Conservation (phyloP, 331 rosid species). For the Stylosanthes scabra region DNA sequence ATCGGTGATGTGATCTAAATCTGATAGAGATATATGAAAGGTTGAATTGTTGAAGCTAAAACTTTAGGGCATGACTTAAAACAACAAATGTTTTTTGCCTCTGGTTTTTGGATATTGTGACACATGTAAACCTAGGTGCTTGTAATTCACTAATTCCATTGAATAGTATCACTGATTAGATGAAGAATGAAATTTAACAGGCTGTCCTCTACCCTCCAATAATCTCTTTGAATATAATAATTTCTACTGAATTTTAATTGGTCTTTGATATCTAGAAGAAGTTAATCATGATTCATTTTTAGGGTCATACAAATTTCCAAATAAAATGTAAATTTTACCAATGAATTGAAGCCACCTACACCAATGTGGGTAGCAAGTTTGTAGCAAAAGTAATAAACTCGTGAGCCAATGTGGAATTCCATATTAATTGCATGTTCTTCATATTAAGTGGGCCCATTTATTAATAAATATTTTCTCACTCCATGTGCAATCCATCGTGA, state of each 20-base stretch:
- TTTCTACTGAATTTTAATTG: not conserved
- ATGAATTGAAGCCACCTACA: slow-evolving; percentile 2
- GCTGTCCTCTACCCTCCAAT: not conserved
- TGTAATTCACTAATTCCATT: not conserved
- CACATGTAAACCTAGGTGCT: slow-evolving; percentile 3
- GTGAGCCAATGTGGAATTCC: slow-evolving; percentile 27
- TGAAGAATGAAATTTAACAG: not conserved
- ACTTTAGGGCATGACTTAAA: slow-evolving; percentile 34
- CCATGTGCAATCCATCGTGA: slow-evolving; percentile 42
- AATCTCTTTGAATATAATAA: slow-evolving; percentile 21
- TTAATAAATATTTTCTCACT: slow-evolving; percentile 4
- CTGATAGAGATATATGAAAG: not conserved
- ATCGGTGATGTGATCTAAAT: slow-evolving; percentile 13
- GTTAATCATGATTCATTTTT: not conserved
- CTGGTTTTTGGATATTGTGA: slow-evolving; percentile 14
- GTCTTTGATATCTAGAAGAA: slow-evolving; percentile 10
- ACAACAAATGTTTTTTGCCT: slow-evolving; percentile 14
- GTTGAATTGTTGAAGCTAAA: slow-evolving; percentile 37
- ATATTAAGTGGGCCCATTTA: slow-evolving; percentile 31
- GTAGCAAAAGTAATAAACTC: not conserved
- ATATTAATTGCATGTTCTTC: not conserved
- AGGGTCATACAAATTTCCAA: not conserved
- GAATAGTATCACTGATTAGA: not conserved
- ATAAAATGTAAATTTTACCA: not conserved
- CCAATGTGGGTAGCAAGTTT: too few relatives aligned